Evolutionary conservation across 441 rosid genomes (phyloP).

Genomic region (Sinapis alba): DNA sequence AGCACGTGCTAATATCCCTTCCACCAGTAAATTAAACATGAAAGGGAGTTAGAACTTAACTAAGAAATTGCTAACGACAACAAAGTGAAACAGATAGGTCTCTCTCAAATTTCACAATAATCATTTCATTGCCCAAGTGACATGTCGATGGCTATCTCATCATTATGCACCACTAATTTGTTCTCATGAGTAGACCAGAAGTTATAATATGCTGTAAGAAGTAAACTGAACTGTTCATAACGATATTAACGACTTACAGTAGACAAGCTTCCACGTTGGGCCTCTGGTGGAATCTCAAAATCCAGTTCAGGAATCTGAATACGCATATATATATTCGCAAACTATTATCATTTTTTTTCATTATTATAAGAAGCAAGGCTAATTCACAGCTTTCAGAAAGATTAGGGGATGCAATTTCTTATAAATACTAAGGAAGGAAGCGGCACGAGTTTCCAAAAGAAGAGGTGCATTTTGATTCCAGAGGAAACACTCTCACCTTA

Average conservation of each 20-base stretch:
- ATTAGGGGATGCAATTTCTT: background rate
- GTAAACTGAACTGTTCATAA: background rate
- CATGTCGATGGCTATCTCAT: no score
- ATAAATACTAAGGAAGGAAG: background rate
- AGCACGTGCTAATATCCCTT: conserved; percentile 86
- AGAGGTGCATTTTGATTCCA: background rate
- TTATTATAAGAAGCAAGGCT: background rate
- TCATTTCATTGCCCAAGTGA: no score
- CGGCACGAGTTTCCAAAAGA: background rate
- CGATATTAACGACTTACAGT: conserved; percentile 55
- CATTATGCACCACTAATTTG: no score
- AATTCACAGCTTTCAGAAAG: conserved; percentile 7
- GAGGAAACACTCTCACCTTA: conserved; percentile 1
- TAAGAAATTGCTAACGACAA: no score
- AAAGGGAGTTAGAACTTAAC: no score
- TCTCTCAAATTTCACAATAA: no score
- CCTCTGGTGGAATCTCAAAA: conserved; percentile 97
- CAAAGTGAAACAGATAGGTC: no score
- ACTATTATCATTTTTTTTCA: conserved; percentile 15
- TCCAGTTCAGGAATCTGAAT: conserved; percentile 89
- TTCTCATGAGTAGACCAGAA: no score
- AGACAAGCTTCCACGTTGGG: conserved; percentile 90
- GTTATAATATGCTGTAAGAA: no score
- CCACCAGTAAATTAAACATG: conserved; percentile 53
- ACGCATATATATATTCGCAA: conserved; percentile 4